A percentile compares a stretch with the other conserved stretches of the same genome.
Evolutionary conservation across 345 rosid species (phyloP).

Genomic region (Stellera chamaejasme): DNA sequence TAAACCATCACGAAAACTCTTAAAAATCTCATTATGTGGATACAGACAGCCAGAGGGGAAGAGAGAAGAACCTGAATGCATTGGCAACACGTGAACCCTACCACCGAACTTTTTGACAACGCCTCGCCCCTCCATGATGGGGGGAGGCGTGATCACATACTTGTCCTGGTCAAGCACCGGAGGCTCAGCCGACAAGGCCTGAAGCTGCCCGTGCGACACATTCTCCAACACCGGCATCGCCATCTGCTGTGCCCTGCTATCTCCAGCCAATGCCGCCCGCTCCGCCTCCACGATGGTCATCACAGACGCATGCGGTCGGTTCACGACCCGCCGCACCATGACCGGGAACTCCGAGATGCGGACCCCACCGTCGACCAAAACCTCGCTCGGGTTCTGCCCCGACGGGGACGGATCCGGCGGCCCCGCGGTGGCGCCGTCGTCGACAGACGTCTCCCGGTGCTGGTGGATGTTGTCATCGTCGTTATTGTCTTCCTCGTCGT

Average conservation of each 20-base stretch:
- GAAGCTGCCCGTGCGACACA: slow-evolving; percentile 66
- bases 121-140: slow-evolving; percentile 79
- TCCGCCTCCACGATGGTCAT: slow-evolving; percentile 52
- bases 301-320: slow-evolving; percentile 69
- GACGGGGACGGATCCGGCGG: slow-evolving; percentile 31
- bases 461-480: slow-evolving; percentile 40
- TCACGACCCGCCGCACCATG: slow-evolving; percentile 50
- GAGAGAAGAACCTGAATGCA: slow-evolving; percentile 74
- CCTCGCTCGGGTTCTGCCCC: slow-evolving; percentile 42
- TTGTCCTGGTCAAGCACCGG: slow-evolving; percentile 41
- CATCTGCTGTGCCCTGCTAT: slow-evolving; percentile 25
- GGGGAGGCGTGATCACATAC: slow-evolving; percentile 66
- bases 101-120: slow-evolving; percentile 71
- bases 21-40: too few relatives aligned
- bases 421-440: slow-evolving; percentile 14
- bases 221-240: slow-evolving; percentile 41
- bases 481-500: slow-evolving; percentile 32
- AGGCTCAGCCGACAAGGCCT: slow-evolving; percentile 64
- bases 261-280: slow-evolving; percentile 52
- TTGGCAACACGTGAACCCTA: slow-evolving; percentile 67
- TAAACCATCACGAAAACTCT: too few relatives aligned
- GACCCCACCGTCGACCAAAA: slow-evolving; percentile 41
- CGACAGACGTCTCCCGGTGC: slow-evolving; percentile 23
- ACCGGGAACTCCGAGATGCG: slow-evolving; percentile 70
- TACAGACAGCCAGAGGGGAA: neutral